These are phyloP conservation scores for Aspergillus japonicus DNA, from an alignment of 2,329 filamentous ascomycete species.

Conservation along the genomic window DNA sequence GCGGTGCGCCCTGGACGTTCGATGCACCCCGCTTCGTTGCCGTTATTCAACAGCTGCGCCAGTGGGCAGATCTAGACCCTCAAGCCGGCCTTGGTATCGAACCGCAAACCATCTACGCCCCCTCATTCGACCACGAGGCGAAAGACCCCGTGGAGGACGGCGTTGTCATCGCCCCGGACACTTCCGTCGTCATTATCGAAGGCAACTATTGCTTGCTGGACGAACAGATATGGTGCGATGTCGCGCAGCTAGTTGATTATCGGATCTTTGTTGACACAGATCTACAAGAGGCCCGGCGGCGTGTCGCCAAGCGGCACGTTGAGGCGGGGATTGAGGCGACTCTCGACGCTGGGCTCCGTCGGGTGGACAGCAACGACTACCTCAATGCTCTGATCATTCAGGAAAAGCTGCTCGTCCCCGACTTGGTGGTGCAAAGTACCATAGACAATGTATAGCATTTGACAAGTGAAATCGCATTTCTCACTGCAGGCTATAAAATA, in stretches of 20 bases:
- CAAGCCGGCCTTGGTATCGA: not conserved
- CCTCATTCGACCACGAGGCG: constrained; percentile 36
- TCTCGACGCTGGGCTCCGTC: constrained; percentile 34
- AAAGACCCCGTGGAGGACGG: constrained; percentile 36
- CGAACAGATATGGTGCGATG: constrained; percentile 11
- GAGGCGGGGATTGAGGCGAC: constrained; percentile 43
- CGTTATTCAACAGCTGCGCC: constrained; percentile 21
- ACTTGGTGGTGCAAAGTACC: constrained; percentile 29
- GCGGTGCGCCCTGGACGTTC: constrained; percentile 42
- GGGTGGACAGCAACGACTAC: constrained; percentile 42
- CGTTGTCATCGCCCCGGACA: constrained; percentile 25
- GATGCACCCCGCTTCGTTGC: constrained; percentile 29
- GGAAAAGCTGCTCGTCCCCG: constrained; percentile 26
- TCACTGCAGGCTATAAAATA: not conserved
- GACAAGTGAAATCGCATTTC: not conserved
- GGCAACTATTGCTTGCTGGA: constrained; percentile 30
- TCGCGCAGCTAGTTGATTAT: constrained; percentile 41
- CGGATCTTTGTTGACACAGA: constrained; percentile 45
- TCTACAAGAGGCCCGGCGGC: constrained; percentile 33
- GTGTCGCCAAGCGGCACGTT: constrained; percentile 43
- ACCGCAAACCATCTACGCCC: constrained; percentile 25
- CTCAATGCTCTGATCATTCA: constrained; percentile 34
- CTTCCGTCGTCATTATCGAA: constrained; percentile 25
- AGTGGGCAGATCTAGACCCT: not conserved
- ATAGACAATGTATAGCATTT: not conserved